Percentiles rank a stretch among this genome's conserved stretches.
Evolutionary conservation across 306 rosid species (phyloP).

Genomic region (Adenanthera pavonina): DNA sequence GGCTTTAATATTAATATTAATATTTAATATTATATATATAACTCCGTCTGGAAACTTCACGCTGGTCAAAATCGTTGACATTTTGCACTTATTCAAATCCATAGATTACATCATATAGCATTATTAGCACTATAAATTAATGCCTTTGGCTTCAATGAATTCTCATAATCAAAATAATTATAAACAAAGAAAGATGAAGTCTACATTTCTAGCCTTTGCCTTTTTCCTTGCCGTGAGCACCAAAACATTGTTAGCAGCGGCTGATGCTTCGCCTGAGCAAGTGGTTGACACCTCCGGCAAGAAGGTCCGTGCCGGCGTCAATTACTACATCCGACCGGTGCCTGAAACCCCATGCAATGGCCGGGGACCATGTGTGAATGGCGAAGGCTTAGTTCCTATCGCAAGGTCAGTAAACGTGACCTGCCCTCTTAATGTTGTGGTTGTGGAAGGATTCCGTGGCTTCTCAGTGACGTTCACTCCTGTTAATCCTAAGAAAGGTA

Average conservation of each 20-base stretch:
- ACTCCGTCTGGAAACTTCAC: not conserved
- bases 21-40: not conserved
- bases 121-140: not conserved
- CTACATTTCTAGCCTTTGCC: not conserved
- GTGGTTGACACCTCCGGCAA: not conserved
- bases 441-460: constrained; percentile 59
- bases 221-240: not conserved
- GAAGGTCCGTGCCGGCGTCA: constrained; percentile 26
- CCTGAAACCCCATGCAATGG: constrained; percentile 45
- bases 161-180: not conserved
- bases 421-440: constrained; percentile 59
- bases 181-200: not conserved
- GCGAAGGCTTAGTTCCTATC: constrained; percentile 53
- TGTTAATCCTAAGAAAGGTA: constrained; percentile 40
- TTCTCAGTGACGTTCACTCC: constrained; percentile 48
- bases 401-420: constrained; percentile 41
- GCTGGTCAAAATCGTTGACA: not conserved
- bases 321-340: constrained; percentile 59
- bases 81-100: not conserved
- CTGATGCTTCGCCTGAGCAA: constrained; percentile 1
- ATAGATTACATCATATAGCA: not conserved
- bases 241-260: not conserved
- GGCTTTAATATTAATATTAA: not conserved
- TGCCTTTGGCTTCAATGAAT: not conserved
- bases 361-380: constrained; percentile 48